phyloP scores from a whole-genome alignment of 2,329 filamentous ascomycete species.

The Coniochaeta sp. region DNA sequence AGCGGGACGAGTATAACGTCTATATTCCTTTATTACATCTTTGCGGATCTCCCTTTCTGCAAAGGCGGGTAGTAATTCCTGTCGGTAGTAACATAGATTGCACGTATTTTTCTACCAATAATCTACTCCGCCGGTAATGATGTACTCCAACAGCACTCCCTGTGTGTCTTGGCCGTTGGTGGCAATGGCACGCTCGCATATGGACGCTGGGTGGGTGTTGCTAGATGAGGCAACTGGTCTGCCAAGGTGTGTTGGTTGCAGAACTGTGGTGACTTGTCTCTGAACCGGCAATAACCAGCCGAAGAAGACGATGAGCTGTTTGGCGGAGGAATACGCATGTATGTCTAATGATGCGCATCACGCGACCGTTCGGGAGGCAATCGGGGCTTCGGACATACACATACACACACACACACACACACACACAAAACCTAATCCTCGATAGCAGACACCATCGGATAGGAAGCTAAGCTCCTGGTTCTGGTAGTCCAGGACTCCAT shows the following conservation, averaged over 20 bases:
- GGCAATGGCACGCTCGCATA: not conserved
- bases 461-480: not conserved
- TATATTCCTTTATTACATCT: not conserved
- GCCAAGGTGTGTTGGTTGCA: no score
- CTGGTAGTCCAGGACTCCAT: not conserved
- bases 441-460: not conserved
- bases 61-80: not conserved
- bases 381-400: not conserved
- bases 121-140: not conserved
- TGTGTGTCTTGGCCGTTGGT: not conserved
- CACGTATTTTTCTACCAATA: not conserved
- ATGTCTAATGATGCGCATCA: not conserved
- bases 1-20: not conserved
- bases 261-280: no score
- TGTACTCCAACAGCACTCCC: not conserved
- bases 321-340: not conserved
- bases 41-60: not conserved
- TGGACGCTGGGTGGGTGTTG: no score
- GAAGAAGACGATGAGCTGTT: not conserved
- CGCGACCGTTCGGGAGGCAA: not conserved
- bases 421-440: no score
- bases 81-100: not conserved
- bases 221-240: no score
- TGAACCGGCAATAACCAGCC: not conserved
- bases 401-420: no score